Percentiles rank a stretch among this genome's conserved stretches.
Evolutionary conservation across 768 basidiomycete species (phyloP).

Genomic region (Cubamyces lactineus): DNA sequence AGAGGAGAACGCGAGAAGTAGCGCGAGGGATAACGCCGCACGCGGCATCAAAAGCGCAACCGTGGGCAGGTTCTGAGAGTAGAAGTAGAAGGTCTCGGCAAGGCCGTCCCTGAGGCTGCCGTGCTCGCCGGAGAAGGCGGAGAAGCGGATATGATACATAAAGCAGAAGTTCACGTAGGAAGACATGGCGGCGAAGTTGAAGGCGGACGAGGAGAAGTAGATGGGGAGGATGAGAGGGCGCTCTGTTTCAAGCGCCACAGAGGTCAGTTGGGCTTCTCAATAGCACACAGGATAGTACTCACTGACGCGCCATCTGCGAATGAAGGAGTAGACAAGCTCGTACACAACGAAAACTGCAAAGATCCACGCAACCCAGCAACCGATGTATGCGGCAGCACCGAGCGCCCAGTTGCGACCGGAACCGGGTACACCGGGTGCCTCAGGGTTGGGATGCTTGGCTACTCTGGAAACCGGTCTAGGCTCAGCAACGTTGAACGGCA

Average conservation of each 20-base stretch:
- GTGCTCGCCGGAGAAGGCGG: constrained; percentile 60
- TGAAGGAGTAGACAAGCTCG: constrained; percentile 75
- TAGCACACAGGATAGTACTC: constrained; percentile 42
- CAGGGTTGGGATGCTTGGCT: constrained; percentile 73
- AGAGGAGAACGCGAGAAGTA: constrained; percentile 67
- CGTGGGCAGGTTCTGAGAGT: constrained; percentile 84
- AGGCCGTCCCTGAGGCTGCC: constrained; percentile 58
- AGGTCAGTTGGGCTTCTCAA: not conserved
- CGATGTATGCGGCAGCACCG: constrained; percentile 80
- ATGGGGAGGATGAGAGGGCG: constrained; percentile 83
- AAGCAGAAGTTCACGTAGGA: constrained; percentile 87
- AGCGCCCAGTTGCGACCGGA: constrained; percentile 82
- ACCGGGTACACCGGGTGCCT: constrained; percentile 67
- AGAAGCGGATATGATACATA: constrained; percentile 74
- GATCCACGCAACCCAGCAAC: constrained; percentile 79
- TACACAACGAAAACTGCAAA: constrained; percentile 75
- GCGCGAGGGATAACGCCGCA: constrained; percentile 71
- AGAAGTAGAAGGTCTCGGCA: constrained; percentile 84
- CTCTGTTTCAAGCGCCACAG: constrained; percentile 46
- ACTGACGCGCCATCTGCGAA: constrained; percentile 79
- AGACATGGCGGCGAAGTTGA: constrained; percentile 72
- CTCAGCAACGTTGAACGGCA: not conserved
- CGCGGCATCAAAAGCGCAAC: constrained; percentile 83
- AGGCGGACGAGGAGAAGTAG: constrained; percentile 80
- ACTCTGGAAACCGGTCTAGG: constrained; percentile 49